phyloP scores from a whole-genome alignment of 1,284 basidiomycete species.

The Ustilago lituana region DNA sequence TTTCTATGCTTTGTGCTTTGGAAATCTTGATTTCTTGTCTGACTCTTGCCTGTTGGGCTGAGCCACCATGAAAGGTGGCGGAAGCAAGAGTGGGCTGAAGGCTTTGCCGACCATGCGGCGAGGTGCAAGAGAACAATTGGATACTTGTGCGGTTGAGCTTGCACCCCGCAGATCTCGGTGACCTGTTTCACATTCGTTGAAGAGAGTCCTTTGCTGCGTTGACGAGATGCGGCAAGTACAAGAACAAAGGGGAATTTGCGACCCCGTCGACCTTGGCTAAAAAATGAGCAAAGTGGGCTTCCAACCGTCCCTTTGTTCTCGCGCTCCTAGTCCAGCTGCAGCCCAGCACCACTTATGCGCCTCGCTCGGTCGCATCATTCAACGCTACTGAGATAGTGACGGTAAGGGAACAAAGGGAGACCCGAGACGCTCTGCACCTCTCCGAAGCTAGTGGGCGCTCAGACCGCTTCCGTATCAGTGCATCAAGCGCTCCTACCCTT shows the following conservation, averaged over 20 bases:
- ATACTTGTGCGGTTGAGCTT: too few relatives aligned
- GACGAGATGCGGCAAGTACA: background rate
- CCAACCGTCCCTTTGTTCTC: background rate
- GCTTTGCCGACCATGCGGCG: background rate
- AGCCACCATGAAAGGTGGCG: slow-evolving; percentile 16
- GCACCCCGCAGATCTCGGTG: too few relatives aligned
- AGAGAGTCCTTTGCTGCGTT: slow-evolving; percentile 2
- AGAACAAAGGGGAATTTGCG: slow-evolving; percentile 5
- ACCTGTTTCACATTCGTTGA: too few relatives aligned
- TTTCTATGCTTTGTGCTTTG: slow-evolving; percentile 16
- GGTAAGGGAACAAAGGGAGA: slow-evolving; percentile 22
- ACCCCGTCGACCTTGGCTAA: background rate
- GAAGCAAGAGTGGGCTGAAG: background rate
- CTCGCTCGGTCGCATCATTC: too few relatives aligned
- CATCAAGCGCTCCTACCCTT: background rate
- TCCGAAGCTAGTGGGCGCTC: slow-evolving; percentile 9
- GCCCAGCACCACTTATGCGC: too few relatives aligned
- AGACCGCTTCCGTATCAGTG: slow-evolving; percentile 1
- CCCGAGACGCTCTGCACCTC: background rate
- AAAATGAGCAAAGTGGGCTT: slow-evolving; percentile 18
- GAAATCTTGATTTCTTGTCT: too few relatives aligned
- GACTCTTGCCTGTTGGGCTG: too few relatives aligned
- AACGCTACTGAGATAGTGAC: background rate
- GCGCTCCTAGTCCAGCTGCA: too few relatives aligned
- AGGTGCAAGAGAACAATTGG: slow-evolving; percentile 10